Percentiles rank a stretch among this genome's conserved stretches.
phyloP scores from a whole-genome alignment of 164 flowering plant genomes.

The Chloranthus sessilifolius region DNA sequence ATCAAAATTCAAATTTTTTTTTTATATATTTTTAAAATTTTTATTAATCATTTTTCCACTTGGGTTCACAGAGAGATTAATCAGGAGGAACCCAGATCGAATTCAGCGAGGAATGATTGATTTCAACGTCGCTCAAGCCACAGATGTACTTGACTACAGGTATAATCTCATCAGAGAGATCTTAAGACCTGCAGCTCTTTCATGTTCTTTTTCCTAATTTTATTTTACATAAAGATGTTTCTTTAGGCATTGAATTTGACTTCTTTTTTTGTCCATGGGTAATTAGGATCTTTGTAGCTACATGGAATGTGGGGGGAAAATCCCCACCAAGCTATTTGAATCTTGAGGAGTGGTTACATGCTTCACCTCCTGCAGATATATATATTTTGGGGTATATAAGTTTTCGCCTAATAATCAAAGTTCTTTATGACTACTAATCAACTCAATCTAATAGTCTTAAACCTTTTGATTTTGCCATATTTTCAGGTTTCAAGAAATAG shows the following conservation, averaged over 20 bases:
- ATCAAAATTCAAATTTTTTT: conserved; percentile 2
- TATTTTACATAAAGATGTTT: conserved; percentile 7
- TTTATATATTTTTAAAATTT: background rate
- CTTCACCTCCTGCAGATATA: conserved; percentile 95
- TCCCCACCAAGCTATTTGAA: conserved; percentile 78
- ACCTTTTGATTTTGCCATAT: background rate
- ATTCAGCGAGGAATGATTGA: conserved; percentile 59
- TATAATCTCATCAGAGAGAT: conserved; percentile 12
- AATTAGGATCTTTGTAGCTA: conserved; percentile 80
- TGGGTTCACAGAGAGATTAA: conserved; percentile 47
- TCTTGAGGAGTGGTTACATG: conserved; percentile 95
- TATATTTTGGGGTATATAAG: conserved; percentile 88
- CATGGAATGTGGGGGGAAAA: conserved; percentile 99
- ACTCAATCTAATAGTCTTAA: background rate
- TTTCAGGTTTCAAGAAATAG: conserved; percentile 92
- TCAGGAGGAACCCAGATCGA: conserved; percentile 49
- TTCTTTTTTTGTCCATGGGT: conserved; percentile 9
- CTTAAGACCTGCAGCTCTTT: background rate
- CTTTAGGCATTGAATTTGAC: background rate
- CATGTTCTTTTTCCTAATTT: conserved; percentile 5
- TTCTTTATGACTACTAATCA: background rate
- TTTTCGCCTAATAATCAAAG: background rate
- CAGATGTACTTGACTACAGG: conserved; percentile 78
- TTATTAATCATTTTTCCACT: conserved; percentile 5
- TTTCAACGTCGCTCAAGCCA: conserved; percentile 56